phyloP scores from a whole-genome alignment of 2,329 filamentous ascomycete species.

The Trichoderma sp. region DNA sequence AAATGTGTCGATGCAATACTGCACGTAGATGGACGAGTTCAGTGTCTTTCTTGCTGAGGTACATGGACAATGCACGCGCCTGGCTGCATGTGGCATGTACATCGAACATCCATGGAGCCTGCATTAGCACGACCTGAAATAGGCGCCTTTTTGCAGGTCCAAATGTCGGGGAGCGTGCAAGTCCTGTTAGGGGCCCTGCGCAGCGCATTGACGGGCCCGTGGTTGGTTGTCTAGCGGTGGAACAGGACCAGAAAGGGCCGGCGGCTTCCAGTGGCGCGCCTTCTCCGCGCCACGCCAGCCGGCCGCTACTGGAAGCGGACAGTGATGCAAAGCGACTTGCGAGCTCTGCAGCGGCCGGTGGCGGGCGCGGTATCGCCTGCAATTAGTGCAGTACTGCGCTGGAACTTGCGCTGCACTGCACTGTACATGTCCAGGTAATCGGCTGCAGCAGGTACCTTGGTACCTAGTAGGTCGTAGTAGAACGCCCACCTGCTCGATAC shows the following conservation, averaged over 20 bases:
- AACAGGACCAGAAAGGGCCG: constrained; percentile 23
- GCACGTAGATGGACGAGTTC: neutral
- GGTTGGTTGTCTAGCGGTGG: neutral
- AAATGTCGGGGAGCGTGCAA: neutral
- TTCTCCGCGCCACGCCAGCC: neutral
- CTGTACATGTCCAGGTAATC: no score
- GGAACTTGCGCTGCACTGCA: no score
- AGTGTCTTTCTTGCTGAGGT: neutral
- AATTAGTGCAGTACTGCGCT: no score
- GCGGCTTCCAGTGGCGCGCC: constrained; percentile 4
- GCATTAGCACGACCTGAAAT: neutral
- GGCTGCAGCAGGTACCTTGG: neutral
- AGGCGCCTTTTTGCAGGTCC: neutral
- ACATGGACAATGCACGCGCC: neutral
- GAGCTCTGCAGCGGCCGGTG: neutral
- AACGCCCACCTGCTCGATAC: constrained; percentile 13
- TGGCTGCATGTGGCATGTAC: neutral
- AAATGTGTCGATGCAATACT: neutral
- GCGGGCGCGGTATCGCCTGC: neutral
- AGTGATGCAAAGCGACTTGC: neutral
- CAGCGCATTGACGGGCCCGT: neutral
- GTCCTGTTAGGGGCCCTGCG: neutral
- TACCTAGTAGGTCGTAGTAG: neutral
- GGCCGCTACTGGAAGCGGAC: no score
- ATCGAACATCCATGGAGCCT: neutral